A percentile compares a stretch with the other conserved stretches of the same genome.
phyloP scores from a whole-genome alignment of 176 grass and related monocot genomes.

The Carex parvula region DNA sequence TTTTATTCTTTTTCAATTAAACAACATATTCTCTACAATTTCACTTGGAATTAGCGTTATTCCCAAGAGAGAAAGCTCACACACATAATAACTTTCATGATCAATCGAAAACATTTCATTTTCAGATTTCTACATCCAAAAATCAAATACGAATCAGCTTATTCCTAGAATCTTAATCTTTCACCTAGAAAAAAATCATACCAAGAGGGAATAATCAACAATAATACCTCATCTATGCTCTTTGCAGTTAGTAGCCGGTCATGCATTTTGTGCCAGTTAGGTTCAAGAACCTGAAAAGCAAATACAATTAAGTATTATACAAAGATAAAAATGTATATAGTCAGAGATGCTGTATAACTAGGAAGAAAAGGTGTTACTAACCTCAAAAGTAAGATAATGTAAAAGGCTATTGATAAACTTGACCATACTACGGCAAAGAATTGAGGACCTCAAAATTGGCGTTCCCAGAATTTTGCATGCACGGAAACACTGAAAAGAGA shows the following conservation, averaged over 20 bases:
- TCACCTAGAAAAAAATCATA: not conserved
- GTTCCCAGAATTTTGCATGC: slow-evolving; percentile 71
- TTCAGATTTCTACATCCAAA: not conserved
- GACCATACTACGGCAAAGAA: slow-evolving; percentile 95
- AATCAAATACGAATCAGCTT: not conserved
- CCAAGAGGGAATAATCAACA: slow-evolving; percentile 2
- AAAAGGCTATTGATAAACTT: slow-evolving; percentile 97
- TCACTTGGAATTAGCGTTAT: not conserved
- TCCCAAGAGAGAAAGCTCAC: not conserved
- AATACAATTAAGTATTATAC: slow-evolving; percentile 17
- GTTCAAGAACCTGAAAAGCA: slow-evolving; percentile 78
- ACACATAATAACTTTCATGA: not conserved
- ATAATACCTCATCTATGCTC: slow-evolving; percentile 90
- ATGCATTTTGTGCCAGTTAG: slow-evolving; percentile 97
- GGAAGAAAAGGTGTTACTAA: slow-evolving; percentile 35
- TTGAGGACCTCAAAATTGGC: slow-evolving; percentile 73
- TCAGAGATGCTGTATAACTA: slow-evolving; percentile 20
- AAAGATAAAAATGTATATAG: not conserved
- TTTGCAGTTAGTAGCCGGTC: slow-evolving; percentile 70
- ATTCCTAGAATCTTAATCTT: not conserved
- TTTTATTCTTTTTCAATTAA: not conserved
- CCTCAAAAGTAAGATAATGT: slow-evolving; percentile 99
- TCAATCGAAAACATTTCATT: not conserved
- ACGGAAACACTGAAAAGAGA: slow-evolving; percentile 56
- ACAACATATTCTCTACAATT: not conserved